A percentile compares a stretch with the other conserved stretches of the same genome.
phyloP scores from a whole-genome alignment of 495 filamentous ascomycete species.

The Annulohypoxylon nitens region DNA sequence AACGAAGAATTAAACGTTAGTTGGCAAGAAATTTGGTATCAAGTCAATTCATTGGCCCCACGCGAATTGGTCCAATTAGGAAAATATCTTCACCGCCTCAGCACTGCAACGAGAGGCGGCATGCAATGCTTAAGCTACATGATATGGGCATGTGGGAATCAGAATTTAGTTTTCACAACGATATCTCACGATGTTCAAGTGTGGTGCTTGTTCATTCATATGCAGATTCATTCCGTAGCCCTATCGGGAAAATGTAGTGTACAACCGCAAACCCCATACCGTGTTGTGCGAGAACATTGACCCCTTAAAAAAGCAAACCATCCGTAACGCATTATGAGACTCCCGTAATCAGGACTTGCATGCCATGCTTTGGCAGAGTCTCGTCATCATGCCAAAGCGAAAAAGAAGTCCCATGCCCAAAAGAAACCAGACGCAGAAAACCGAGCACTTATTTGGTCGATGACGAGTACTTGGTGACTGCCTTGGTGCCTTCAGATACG shows the following conservation, averaged over 20 bases:
- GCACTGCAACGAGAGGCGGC: too few species aligned
- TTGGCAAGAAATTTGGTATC: too few species aligned
- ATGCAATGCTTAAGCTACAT: too few species aligned
- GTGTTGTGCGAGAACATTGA: slow-evolving; percentile 72
- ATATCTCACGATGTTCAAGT: neutral
- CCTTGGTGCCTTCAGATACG: slow-evolving; percentile 99
- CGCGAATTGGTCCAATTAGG: too few species aligned
- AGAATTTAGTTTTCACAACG: neutral
- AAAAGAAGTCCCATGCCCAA: slow-evolving; percentile 68
- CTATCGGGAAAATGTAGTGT: slow-evolving; percentile 79
- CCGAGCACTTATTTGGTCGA: slow-evolving; percentile 90
- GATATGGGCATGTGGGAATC: neutral
- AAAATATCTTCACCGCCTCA: too few species aligned
- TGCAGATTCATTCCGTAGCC: slow-evolving; percentile 72
- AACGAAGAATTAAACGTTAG: too few species aligned
- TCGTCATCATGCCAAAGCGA: slow-evolving; percentile 72
- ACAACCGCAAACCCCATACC: slow-evolving; percentile 82
- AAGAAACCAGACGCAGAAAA: slow-evolving; percentile 61
- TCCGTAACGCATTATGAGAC: slow-evolving; percentile 90
- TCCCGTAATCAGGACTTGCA: slow-evolving; percentile 72
- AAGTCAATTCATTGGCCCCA: too few species aligned
- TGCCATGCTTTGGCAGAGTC: slow-evolving; percentile 69
- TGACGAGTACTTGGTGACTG: slow-evolving; percentile 99
- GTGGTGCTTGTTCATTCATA: slow-evolving; percentile 62
- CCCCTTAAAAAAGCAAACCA: slow-evolving; percentile 82